These are phyloP conservation scores for Litsea cubeba DNA, from an alignment of 164 flowering plant species.

Conservation along the genomic window DNA sequence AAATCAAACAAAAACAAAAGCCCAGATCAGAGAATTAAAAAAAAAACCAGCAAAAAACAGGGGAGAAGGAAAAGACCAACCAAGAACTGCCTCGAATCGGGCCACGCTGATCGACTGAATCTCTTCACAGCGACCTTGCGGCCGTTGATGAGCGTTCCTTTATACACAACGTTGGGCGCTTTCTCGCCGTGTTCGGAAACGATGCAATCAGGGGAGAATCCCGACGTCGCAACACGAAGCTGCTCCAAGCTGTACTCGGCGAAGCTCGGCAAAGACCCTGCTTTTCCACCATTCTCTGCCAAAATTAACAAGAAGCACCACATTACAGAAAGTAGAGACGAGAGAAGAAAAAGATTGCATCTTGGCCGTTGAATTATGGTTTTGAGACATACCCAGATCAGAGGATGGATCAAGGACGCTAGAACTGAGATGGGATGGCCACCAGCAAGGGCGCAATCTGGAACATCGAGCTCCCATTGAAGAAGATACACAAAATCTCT, in stretches of 20 bases:
- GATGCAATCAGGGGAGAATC: slow-evolving; percentile 66
- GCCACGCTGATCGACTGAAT: slow-evolving; percentile 83
- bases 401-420: slow-evolving; percentile 41
- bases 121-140: slow-evolving; percentile 80
- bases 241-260: slow-evolving; percentile 64
- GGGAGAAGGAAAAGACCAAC: slow-evolving; percentile 30
- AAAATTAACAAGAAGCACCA: neutral
- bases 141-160: slow-evolving; percentile 53
- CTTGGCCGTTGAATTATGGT: neutral
- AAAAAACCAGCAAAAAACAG: neutral
- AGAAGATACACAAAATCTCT: neutral
- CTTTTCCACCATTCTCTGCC: slow-evolving; percentile 44
- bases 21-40: neutral
- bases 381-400: slow-evolving; percentile 40
- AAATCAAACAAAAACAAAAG: no score
- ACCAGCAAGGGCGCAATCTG: slow-evolving; percentile 66
- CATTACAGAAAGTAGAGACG: neutral
- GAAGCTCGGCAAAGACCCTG: slow-evolving; percentile 45
- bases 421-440: slow-evolving; percentile 56
- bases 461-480: slow-evolving; percentile 79
- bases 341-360: neutral
- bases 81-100: slow-evolving; percentile 81
- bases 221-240: slow-evolving; percentile 61
- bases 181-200: slow-evolving; percentile 95
- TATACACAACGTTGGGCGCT: slow-evolving; percentile 90